Conservation (phyloP, 257 asterid genomes). For the Solanum rostratum region DNA sequence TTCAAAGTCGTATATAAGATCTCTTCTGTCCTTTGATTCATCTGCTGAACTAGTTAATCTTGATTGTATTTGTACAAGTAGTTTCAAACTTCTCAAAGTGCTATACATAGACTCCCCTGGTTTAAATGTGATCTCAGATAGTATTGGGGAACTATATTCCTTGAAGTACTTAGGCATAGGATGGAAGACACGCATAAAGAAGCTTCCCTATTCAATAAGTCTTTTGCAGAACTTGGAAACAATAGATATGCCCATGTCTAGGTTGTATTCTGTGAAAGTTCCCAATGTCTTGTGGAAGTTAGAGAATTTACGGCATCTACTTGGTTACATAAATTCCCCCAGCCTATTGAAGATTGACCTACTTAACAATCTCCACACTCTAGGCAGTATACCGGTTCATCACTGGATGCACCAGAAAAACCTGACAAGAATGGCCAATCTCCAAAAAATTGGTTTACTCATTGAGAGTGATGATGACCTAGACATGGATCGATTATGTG, state of each 20-base stretch:
- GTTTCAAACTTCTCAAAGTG: not conserved
- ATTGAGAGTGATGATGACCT: not conserved
- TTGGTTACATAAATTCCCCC: not conserved
- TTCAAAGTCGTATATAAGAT: not conserved
- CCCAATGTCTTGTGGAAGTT: slow-evolving; percentile 10
- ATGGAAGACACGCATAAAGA: not conserved
- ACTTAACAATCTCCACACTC: slow-evolving; percentile 5
- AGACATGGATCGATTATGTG: not conserved
- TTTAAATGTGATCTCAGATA: not conserved
- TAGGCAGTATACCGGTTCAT: not conserved
- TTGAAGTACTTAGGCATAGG: slow-evolving; percentile 13
- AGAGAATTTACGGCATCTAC: not conserved
- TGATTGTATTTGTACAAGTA: not conserved
- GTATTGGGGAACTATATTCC: not conserved
- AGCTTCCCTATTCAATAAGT: slow-evolving; percentile 9
- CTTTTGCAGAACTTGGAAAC: slow-evolving; percentile 2
- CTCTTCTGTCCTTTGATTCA: not conserved
- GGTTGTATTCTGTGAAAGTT: not conserved
- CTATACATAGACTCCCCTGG: not conserved
- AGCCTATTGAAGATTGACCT: not conserved
- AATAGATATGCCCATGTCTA: slow-evolving; percentile 2
- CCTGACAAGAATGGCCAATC: too few species aligned
- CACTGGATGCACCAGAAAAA: not conserved
- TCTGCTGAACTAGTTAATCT: not conserved
- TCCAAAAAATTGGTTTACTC: not conserved